phyloP scores from a whole-genome alignment of 768 basidiomycete species.

The Tricholomella constricta region DNA sequence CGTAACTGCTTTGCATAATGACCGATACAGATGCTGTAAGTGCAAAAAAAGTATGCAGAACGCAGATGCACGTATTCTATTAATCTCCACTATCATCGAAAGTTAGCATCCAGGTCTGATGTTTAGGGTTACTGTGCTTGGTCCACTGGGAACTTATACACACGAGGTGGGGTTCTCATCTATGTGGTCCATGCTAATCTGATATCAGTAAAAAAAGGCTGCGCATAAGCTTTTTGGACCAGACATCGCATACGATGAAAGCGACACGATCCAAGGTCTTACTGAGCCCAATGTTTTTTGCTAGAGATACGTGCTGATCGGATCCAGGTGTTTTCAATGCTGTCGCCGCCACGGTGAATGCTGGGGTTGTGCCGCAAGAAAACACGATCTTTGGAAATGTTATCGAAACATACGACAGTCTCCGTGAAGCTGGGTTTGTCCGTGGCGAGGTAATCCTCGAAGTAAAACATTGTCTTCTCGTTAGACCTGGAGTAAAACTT shows the following conservation, averaged over 20 bases:
- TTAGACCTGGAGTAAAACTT: slow-evolving; percentile 56
- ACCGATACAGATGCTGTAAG: too few species aligned
- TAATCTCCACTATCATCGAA: too few species aligned
- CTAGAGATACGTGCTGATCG: not conserved
- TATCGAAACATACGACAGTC: slow-evolving; percentile 69
- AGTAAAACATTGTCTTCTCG: slow-evolving; percentile 71
- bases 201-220: slow-evolving; percentile 35
- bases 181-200: not conserved
- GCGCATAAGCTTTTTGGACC: slow-evolving; percentile 40
- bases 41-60: too few species aligned
- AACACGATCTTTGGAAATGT: slow-evolving; percentile 77
- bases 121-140: slow-evolving; percentile 54
- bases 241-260: slow-evolving; percentile 34
- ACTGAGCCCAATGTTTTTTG: not conserved
- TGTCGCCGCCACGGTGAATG: slow-evolving; percentile 43
- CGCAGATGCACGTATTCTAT: too few species aligned
- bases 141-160: slow-evolving; percentile 72
- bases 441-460: slow-evolving; percentile 59
- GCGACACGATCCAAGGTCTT: slow-evolving; percentile 35
- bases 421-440: slow-evolving; percentile 57
- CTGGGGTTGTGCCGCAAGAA: slow-evolving; percentile 79
- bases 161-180: slow-evolving; percentile 44
- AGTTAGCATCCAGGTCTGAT: too few species aligned
- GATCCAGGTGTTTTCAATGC: slow-evolving; percentile 58
- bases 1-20: not conserved